These are phyloP conservation scores for Cavenderia fasciculata DNA, from an alignment of 78 protist genomes.

Conservation along the genomic window DNA sequence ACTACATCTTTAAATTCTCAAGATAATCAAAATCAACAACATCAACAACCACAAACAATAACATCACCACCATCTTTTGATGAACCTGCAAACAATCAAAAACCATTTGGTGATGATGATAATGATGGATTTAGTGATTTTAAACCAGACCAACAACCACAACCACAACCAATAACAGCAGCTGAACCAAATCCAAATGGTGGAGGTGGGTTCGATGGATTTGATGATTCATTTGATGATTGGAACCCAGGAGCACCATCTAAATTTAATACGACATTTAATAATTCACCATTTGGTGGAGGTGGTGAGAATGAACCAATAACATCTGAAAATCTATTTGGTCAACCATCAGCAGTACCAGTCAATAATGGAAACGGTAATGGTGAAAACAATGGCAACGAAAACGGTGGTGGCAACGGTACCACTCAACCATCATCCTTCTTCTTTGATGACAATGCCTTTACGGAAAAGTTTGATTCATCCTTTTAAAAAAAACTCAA, in stretches of 20 bases:
- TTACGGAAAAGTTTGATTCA: background rate
- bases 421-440: background rate
- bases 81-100: background rate
- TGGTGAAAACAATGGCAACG: too few relatives aligned
- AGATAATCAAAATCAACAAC: too few relatives aligned
- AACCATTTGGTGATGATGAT: background rate
- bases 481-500: background rate
- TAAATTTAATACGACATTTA: too few relatives aligned
- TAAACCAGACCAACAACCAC: background rate
- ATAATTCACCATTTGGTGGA: too few relatives aligned
- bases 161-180: too few relatives aligned
- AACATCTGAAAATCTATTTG: slow-evolving; percentile 6
- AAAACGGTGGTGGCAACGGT: too few relatives aligned
- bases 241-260: too few relatives aligned
- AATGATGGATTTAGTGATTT: background rate
- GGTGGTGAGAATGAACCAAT: background rate
- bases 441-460: slow-evolving; percentile 14
- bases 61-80: background rate
- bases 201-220: background rate
- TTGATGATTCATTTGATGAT: slow-evolving; percentile 20
- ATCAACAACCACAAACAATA: background rate
- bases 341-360: slow-evolving; percentile 6
- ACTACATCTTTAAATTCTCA: too few relatives aligned
- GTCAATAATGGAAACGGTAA: too few relatives aligned
- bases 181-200: background rate